Conservation (phyloP, 208 protist species). For the Angomonas ambiguus region DNA sequence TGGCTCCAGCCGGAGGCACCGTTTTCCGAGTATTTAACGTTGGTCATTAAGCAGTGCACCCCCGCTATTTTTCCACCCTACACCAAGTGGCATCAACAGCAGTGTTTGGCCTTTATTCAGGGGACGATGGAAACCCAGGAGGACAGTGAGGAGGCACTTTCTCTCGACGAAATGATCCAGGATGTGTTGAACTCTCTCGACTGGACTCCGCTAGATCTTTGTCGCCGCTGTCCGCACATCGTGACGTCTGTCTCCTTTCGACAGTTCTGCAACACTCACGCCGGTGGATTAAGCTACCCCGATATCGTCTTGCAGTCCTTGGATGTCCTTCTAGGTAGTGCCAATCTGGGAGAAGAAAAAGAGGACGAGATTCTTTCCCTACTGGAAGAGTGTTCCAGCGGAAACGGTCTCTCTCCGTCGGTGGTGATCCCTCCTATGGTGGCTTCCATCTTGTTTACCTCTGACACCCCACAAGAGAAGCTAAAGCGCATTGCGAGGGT, state of each 20-base stretch:
- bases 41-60: background rate
- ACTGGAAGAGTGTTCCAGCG: background rate
- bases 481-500: constrained; percentile 15
- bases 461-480: constrained; percentile 3
- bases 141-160: background rate
- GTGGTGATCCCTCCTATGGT: constrained; percentile 19
- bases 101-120: background rate
- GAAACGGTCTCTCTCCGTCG: background rate
- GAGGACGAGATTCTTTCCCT: background rate
- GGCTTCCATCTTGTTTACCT: constrained; percentile 11
- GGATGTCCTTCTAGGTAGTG: background rate
- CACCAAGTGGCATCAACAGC: background rate
- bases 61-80: background rate
- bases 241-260: background rate
- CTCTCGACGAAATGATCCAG: background rate
- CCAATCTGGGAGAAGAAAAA: background rate
- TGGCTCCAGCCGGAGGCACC: background rate
- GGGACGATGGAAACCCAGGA: background rate
- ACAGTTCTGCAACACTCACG: background rate
- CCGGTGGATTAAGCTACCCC: background rate
- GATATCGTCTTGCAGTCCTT: background rate
- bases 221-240: background rate
- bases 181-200: background rate
- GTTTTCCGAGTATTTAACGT: background rate
- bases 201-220: background rate